Evolutionary conservation across 768 basidiomycete genomes (phyloP).

Genomic region (Cystobasidium onofrii): DNA sequence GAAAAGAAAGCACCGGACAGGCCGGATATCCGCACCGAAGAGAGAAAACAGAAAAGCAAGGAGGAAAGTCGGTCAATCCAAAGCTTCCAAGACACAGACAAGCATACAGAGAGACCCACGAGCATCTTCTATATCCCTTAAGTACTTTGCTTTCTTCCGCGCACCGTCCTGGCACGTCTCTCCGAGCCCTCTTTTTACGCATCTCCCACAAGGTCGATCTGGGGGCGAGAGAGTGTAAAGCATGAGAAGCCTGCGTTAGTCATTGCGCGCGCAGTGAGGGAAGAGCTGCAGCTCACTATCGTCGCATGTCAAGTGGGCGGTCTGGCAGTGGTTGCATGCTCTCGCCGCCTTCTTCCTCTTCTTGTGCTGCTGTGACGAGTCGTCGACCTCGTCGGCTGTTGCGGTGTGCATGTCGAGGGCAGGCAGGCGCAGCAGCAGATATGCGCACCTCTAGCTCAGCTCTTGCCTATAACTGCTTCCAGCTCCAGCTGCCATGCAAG

Average conservation of each 20-base stretch:
- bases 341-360: slow-evolving; percentile 84
- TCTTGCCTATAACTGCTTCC: not conserved
- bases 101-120: not conserved
- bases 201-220: slow-evolving; percentile 95
- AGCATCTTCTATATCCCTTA: slow-evolving; percentile 80
- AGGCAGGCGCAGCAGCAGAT: too few species aligned
- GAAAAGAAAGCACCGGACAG: not conserved
- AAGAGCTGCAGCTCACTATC: too few species aligned
- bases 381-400: not conserved
- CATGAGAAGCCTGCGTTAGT: too few species aligned
- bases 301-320: slow-evolving; percentile 96
- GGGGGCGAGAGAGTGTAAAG: slow-evolving; percentile 27
- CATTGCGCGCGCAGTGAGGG: too few species aligned
- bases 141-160: slow-evolving; percentile 96
- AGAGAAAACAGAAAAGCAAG: not conserved
- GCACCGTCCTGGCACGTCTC: slow-evolving; percentile 85
- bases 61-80: not conserved
- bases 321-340: slow-evolving; percentile 92
- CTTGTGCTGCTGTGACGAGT: slow-evolving; percentile 45
- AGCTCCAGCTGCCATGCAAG: too few species aligned
- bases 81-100: not conserved
- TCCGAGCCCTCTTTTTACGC: slow-evolving; percentile 84
- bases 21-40: not conserved
- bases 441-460: too few species aligned
- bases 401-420: not conserved